A percentile compares a stretch with the other conserved stretches of the same genome.
Evolutionary conservation across 768 basidiomycete genomes (phyloP).

Genomic region (Paxillus involutus): DNA sequence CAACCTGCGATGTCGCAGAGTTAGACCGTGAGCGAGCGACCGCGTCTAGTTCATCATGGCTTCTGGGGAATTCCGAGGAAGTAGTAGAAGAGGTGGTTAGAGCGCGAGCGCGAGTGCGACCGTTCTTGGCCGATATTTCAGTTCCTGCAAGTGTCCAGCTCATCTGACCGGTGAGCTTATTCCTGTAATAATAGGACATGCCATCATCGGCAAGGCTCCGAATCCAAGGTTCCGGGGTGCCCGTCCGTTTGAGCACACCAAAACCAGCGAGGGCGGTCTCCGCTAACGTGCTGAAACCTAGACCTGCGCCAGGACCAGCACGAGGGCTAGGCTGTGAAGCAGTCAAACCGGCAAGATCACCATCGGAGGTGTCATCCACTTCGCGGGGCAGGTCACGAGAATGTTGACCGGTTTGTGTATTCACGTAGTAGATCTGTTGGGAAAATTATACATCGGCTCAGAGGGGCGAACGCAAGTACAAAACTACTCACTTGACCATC

Average conservation of each 20-base stretch:
- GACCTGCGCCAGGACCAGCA: slow-evolving; percentile 51
- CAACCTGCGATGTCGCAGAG: slow-evolving; percentile 33
- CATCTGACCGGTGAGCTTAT: slow-evolving; percentile 64
- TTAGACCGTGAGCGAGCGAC: slow-evolving; percentile 31
- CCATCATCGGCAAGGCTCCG: slow-evolving; percentile 81
- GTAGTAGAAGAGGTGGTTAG: slow-evolving; percentile 33
- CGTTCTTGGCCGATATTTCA: slow-evolving; percentile 24
- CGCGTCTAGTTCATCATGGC: slow-evolving; percentile 22
- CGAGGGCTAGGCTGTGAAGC: slow-evolving; percentile 55
- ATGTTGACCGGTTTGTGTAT: slow-evolving; percentile 81
- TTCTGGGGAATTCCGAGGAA: slow-evolving; percentile 27
- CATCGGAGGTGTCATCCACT: slow-evolving; percentile 62
- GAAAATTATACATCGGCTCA: background rate
- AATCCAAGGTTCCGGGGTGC: slow-evolving; percentile 82
- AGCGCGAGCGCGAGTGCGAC: slow-evolving; percentile 34
- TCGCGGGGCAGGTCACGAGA: slow-evolving; percentile 84
- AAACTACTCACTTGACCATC: slow-evolving; percentile 72
- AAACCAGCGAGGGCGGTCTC: slow-evolving; percentile 51
- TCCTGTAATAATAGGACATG: slow-evolving; percentile 75
- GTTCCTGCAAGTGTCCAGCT: slow-evolving; percentile 69
- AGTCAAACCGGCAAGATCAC: slow-evolving; percentile 59
- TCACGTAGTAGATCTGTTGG: slow-evolving; percentile 90
- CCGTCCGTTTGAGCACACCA: slow-evolving; percentile 55
- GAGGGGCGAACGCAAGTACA: background rate
- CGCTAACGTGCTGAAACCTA: slow-evolving; percentile 41